Conservation (phyloP, 1,139 yeast genomes). For the Hyphopichia fennica region DNA sequence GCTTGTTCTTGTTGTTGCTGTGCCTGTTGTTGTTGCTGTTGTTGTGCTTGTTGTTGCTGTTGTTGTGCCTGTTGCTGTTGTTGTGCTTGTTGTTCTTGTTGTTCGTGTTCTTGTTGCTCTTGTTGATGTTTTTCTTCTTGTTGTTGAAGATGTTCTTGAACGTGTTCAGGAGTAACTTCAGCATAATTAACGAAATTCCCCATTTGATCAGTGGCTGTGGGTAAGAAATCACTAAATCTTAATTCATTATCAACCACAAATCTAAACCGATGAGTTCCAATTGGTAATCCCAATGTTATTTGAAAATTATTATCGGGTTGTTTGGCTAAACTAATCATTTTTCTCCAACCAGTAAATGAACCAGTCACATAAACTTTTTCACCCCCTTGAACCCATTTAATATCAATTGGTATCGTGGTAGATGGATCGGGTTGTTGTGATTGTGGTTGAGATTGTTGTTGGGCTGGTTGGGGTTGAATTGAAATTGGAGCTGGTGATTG, state of each 20-base stretch:
- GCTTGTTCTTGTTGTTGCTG: conserved; percentile 5
- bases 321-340: conserved; percentile 52
- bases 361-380: conserved; percentile 67
- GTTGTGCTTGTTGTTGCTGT: conserved; percentile 5
- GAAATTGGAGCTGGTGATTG: neutral
- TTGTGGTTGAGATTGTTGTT: conserved; percentile 8
- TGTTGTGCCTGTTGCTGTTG: conserved; percentile 9
- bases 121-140: conserved; percentile 11
- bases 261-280: conserved; percentile 49
- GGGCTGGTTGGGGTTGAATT: conserved; percentile 4
- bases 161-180: conserved; percentile 47
- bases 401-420: conserved; percentile 67
- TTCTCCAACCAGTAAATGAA: conserved; percentile 52
- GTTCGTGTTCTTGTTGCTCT: conserved; percentile 10
- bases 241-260: conserved; percentile 50
- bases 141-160: conserved; percentile 26
- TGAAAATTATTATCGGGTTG: conserved; percentile 42
- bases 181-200: conserved; percentile 52
- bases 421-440: conserved; percentile 20
- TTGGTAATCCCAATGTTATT: conserved; percentile 46
- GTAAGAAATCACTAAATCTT: conserved; percentile 46
- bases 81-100: conserved; percentile 6
- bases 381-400: conserved; percentile 95
- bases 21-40: conserved; percentile 9
- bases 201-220: conserved; percentile 54